Percentiles rank a stretch among this genome's conserved stretches.
These are phyloP conservation scores for Marchantia polymorpha DNA, from an alignment of 225 moss, liverwort and hornwort genomes.

Conservation along the genomic window DNA sequence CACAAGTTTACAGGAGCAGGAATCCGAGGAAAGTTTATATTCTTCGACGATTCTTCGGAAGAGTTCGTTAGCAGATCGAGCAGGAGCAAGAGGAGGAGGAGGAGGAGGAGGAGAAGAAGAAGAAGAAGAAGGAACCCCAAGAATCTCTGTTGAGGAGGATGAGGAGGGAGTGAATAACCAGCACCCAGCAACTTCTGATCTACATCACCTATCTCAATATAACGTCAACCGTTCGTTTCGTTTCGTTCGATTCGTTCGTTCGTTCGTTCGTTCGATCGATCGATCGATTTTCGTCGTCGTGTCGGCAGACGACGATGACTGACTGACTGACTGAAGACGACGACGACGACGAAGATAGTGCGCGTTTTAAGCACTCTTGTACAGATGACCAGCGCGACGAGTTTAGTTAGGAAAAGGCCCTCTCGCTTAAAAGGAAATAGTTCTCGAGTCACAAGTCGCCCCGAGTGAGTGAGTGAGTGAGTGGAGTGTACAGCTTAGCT, in stretches of 20 bases:
- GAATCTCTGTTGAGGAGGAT: conserved; percentile 10
- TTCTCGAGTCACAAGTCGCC: not conserved
- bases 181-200: not conserved
- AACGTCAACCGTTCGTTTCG: conserved; percentile 3
- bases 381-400: conserved; percentile 5
- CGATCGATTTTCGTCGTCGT: no score
- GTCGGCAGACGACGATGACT: not conserved
- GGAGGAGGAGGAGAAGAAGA: not conserved
- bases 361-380: conserved; percentile 20
- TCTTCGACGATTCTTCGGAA: conserved; percentile 4
- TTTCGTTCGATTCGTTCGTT: no score
- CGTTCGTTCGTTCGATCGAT: no score
- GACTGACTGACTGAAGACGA: no score
- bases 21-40: not conserved
- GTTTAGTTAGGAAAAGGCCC: conserved; percentile 1
- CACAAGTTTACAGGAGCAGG: not conserved
- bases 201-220: conserved; percentile 6
- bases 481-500: conserved; percentile 21
- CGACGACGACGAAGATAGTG: not conserved
- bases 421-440: conserved; percentile 2
- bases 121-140: not conserved
- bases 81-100: not conserved
- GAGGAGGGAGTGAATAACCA: not conserved
- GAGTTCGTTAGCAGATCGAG: conserved; percentile 14
- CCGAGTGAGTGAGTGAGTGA: conserved; percentile 20